Conservation (phyloP, 2,329 filamentous ascomycete genomes). For the Aureobasidium sp. region DNA sequence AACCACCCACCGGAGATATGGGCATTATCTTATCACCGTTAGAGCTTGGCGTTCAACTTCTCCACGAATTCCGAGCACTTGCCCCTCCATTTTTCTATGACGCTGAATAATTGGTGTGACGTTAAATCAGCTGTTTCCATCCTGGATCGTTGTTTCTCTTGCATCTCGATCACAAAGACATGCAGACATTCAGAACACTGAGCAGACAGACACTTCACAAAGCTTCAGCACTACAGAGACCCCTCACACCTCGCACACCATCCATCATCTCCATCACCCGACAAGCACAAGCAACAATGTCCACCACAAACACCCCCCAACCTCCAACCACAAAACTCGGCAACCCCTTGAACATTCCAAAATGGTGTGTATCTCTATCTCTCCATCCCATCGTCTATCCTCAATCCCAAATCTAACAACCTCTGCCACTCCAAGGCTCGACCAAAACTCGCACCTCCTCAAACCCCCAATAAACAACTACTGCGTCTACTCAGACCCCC, state of each 20-base stretch:
- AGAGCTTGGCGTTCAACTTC: background rate
- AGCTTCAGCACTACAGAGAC: background rate
- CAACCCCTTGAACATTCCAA: slow-evolving; percentile 38
- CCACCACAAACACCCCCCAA: background rate
- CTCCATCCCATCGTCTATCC: too few species aligned
- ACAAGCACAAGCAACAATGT: background rate
- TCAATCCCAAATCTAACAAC: too few species aligned
- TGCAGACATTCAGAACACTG: slow-evolving; percentile 8
- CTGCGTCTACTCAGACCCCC: slow-evolving; percentile 81
- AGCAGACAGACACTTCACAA: background rate
- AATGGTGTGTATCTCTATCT: too few species aligned
- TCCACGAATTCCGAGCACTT: background rate
- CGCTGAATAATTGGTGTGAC: background rate
- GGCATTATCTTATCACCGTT: background rate
- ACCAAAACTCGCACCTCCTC: slow-evolving; percentile 84
- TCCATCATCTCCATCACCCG: background rate
- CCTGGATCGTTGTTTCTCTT: background rate
- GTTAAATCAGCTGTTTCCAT: background rate
- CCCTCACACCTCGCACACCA: background rate
- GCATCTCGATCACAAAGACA: background rate
- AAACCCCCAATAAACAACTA: slow-evolving; percentile 96
- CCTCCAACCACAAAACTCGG: slow-evolving; percentile 16
- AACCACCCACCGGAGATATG: background rate
- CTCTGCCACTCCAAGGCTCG: slow-evolving; percentile 77
- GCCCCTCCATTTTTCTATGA: background rate